phyloP scores from a whole-genome alignment of 805 yeast species.

The Groenewaldozyma tartarivorans region DNA sequence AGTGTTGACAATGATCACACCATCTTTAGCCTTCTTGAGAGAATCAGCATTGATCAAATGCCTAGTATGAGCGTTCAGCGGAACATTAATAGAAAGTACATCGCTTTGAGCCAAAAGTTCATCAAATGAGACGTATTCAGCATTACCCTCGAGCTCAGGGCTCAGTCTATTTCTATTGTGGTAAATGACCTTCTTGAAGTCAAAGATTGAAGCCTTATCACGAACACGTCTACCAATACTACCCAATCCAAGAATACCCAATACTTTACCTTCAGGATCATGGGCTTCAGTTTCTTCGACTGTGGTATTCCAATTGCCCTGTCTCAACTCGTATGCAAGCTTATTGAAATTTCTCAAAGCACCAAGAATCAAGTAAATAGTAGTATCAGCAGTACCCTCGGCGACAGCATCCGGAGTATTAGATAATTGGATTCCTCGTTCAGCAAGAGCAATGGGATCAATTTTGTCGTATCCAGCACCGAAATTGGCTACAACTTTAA shows the following conservation, averaged over 20 bases:
- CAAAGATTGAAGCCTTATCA: slow-evolving; percentile 41
- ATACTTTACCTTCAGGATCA: slow-evolving; percentile 41
- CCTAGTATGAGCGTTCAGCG: slow-evolving; percentile 43
- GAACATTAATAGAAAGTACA: slow-evolving; percentile 41
- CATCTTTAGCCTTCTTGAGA: slow-evolving; percentile 43
- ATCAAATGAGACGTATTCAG: slow-evolving; percentile 39
- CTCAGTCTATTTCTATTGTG: slow-evolving; percentile 40
- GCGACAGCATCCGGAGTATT: slow-evolving; percentile 47
- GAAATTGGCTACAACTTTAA: slow-evolving; percentile 38
- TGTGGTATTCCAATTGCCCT: slow-evolving; percentile 40
- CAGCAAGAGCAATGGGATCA: slow-evolving; percentile 35
- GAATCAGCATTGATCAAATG: slow-evolving; percentile 39
- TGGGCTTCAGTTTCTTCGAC: slow-evolving; percentile 32
- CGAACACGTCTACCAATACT: slow-evolving; percentile 52
- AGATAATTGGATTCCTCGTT: slow-evolving; percentile 36
- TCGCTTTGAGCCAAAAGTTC: slow-evolving; percentile 40
- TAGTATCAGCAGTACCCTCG: slow-evolving; percentile 50
- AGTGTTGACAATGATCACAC: slow-evolving; percentile 45
- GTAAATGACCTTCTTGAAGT: slow-evolving; percentile 41
- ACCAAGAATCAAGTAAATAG: slow-evolving; percentile 40
- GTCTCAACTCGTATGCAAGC: slow-evolving; percentile 34
- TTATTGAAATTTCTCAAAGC: slow-evolving; percentile 40
- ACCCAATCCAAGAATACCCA: slow-evolving; percentile 57
- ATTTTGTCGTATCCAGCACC: slow-evolving; percentile 55
- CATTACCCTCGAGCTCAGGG: slow-evolving; percentile 38